phyloP scores from a whole-genome alignment of 2,329 filamentous ascomycete genomes.

The Lizonia empirigonia region DNA sequence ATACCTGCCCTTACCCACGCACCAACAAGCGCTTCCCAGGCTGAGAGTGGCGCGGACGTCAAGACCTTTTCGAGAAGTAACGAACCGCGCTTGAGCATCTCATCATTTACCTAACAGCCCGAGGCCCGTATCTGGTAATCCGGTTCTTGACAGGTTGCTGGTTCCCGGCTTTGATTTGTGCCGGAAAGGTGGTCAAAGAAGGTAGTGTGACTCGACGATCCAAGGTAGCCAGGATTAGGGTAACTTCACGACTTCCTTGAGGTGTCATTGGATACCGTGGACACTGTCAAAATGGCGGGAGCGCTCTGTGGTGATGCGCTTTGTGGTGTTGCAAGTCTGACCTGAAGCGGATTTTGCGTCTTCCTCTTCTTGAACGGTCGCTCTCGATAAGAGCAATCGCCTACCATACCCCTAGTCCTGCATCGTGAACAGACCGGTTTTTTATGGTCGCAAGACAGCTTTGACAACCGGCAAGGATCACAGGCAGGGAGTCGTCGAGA shows the following conservation, averaged over 20 bases:
- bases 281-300: not conserved
- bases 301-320: not conserved
- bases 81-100: not conserved
- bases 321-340: no score
- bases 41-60: not conserved
- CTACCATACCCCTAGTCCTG: not conserved
- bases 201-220: slow-evolving; percentile 38
- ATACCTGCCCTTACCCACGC: not conserved
- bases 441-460: not conserved
- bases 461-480: not conserved
- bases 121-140: not conserved
- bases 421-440: slow-evolving; percentile 3
- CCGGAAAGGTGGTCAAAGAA: slow-evolving; percentile 40
- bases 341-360: not conserved
- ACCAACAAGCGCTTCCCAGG: not conserved
- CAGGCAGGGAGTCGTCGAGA: slow-evolving; percentile 1
- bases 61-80: not conserved
- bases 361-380: slow-evolving; percentile 5
- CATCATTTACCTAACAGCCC: not conserved
- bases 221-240: slow-evolving; percentile 44
- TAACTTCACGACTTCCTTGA: slow-evolving; percentile 2
- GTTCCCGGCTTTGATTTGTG: slow-evolving; percentile 4
- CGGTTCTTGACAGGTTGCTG: not conserved
- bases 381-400: not conserved
- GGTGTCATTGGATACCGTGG: not conserved